Evolutionary conservation across 331 rosid species (phyloP).

Genomic region (Phaseolus coccineus): DNA sequence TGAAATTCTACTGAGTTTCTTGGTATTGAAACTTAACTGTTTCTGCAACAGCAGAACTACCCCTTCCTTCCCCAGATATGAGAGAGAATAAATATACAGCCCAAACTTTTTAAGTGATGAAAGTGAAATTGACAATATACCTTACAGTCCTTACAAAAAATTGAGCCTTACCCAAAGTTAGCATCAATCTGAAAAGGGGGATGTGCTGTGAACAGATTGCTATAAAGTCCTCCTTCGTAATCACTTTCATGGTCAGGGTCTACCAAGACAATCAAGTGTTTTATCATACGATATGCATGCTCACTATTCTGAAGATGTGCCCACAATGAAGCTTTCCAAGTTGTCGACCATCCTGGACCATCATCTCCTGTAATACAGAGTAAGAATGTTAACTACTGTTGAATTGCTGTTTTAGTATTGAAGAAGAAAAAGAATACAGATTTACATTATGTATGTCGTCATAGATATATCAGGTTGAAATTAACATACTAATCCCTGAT

Average conservation of each 20-base stretch:
- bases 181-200: slow-evolving; percentile 98
- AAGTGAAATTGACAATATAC: slow-evolving; percentile 21
- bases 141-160: slow-evolving; percentile 7
- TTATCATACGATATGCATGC: slow-evolving; percentile 90
- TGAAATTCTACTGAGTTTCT: not conserved
- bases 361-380: slow-evolving; percentile 75
- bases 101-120: slow-evolving; percentile 18
- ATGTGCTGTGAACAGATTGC: slow-evolving; percentile 90
- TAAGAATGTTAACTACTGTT: slow-evolving; percentile 34
- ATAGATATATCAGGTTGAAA: slow-evolving; percentile 12
- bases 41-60: slow-evolving; percentile 26
- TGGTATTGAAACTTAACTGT: not conserved
- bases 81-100: slow-evolving; percentile 16
- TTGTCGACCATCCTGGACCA: slow-evolving; percentile 98
- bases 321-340: slow-evolving; percentile 88
- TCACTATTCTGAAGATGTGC: slow-evolving; percentile 86
- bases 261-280: slow-evolving; percentile 81
- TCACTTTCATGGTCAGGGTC: slow-evolving; percentile 79
- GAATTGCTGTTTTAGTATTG: slow-evolving; percentile 13
- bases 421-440: not conserved
- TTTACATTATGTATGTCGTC: not conserved
- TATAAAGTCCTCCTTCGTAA: slow-evolving; percentile 90
- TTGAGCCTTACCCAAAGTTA: slow-evolving; percentile 76
- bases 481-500: slow-evolving; percentile 21
- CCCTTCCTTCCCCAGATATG: slow-evolving; percentile 11